These are phyloP conservation scores for Fusarium agapanthi DNA, from an alignment of 2,329 filamentous ascomycete species.

Conservation along the genomic window DNA sequence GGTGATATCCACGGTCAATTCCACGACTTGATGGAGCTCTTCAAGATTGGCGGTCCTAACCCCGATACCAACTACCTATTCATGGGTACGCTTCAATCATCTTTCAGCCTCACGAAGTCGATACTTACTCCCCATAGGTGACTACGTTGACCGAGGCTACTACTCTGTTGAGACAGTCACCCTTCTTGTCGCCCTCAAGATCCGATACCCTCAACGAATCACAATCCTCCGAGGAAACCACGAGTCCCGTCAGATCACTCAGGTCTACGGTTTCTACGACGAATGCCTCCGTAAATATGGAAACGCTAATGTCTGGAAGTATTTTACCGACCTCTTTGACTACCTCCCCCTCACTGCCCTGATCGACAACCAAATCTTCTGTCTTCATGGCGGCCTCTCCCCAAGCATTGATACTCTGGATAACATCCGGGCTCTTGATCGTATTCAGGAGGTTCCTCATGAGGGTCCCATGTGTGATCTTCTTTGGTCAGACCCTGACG, in stretches of 20 bases:
- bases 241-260: conserved; percentile 98
- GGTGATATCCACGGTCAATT: conserved; percentile 99
- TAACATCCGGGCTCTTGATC: conserved; percentile 93
- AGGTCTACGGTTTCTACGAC: conserved; percentile 99
- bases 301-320: conserved; percentile 99
- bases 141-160: conserved; percentile 98
- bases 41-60: conserved; percentile 97
- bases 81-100: conserved; percentile 75
- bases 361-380: conserved; percentile 99
- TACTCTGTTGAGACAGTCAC: conserved; percentile 99
- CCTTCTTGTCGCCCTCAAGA: conserved; percentile 94
- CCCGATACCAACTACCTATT: conserved; percentile 99
- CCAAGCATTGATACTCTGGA: conserved; percentile 96
- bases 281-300: conserved; percentile 99
- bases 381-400: conserved; percentile 93
- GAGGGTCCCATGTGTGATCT: conserved; percentile 98
- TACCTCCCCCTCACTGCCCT: conserved; percentile 96
- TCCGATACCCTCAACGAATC: conserved; percentile 96
- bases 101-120: neutral
- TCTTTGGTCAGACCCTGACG: conserved; percentile 97
- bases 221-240: conserved; percentile 99
- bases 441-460: conserved; percentile 98
- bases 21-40: conserved; percentile 98
- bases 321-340: conserved; percentile 98
- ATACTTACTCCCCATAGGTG: conserved; percentile 64